A percentile compares a stretch with the other conserved stretches of the same genome.
phyloP scores from a whole-genome alignment of 306 rosid species.

The Ormosia semicastrata region DNA sequence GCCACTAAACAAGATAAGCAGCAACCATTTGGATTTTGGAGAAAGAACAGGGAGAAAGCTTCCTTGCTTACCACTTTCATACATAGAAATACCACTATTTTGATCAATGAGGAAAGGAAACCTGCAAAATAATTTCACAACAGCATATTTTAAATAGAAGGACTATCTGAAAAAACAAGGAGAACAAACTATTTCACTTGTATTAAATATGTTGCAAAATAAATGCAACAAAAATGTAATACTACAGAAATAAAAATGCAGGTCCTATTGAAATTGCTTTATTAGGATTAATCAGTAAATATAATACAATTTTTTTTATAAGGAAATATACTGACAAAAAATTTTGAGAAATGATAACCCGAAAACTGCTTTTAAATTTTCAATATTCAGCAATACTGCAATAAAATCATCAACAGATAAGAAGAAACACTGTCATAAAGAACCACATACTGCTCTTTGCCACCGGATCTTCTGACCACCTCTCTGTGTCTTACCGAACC shows the following conservation, averaged over 20 bases:
- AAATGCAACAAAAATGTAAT: background rate
- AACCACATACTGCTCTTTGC: conserved; percentile 84
- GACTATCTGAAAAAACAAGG: conserved; percentile 10
- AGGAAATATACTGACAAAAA: background rate
- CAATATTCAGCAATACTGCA: background rate
- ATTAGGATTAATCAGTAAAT: background rate
- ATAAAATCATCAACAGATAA: conserved; percentile 1
- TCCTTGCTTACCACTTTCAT: conserved; percentile 78
- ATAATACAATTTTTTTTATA: background rate
- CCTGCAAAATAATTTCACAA: conserved; percentile 50
- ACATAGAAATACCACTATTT: conserved; percentile 59
- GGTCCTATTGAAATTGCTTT: background rate
- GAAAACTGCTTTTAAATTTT: background rate
- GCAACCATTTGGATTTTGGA: conserved; percentile 5
- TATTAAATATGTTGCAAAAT: background rate
- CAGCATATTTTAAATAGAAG: background rate
- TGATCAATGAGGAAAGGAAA: conserved; percentile 88
- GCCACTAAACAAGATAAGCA: conserved; percentile 15
- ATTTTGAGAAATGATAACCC: background rate
- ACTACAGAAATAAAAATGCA: background rate
- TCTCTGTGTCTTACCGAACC: conserved; percentile 87
- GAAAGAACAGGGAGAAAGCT: conserved; percentile 20
- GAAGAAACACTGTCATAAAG: conserved; percentile 21
- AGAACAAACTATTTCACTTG: background rate
- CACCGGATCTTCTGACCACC: conserved; percentile 68